Base-by-base conservation (phyloP, 768 basidiomycete species). In the Multifurca ochricompacta region DNA sequence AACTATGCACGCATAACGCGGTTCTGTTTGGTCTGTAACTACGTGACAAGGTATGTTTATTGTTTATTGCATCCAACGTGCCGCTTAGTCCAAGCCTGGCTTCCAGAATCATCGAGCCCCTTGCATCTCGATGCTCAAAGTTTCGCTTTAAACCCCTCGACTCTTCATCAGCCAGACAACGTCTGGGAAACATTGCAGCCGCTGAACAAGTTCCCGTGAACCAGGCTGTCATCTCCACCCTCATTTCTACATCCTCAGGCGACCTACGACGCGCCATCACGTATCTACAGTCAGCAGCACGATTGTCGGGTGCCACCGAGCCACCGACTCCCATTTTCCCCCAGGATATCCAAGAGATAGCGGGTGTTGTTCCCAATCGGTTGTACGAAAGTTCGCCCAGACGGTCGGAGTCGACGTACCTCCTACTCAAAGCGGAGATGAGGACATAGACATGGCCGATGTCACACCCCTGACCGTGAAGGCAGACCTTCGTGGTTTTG, bases 21-120 rank as follows among this genome's bases (percentile, higher is more conserved):
- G 4, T 99, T 99, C 72, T 99, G 96, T 69, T 75, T 99, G 19
- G 91, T 98, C 16, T 99, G 96, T 73, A 99, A 99, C 73, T 99
- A 98, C 68, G 96, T 99, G 42, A 99, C 96, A 4, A 80, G 96
- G 95, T 93, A 31, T 52, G 79, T 62, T 11, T 3, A 23, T 53
- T 2, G 43, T 21, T 48, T 44, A 21, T n/a, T n/a, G n/a, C n/a
- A n/a, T n/a, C n/a, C 19, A 37, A 19, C 43, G 32, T 34, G 23
- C 9, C 35, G 19, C 40, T 42, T 31, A 37, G 18, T 34, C 36
- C n/a, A 6, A 40, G 60, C 1, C 11, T 13, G 28, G 21, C 10
- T 27, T 8, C 18, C 18, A 99, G 95, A 61, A 99, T 99, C 57
- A 99, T 99, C 52, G 96, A 99, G 66, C 96, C 96, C 0, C 78